phyloP scores from a whole-genome alignment of 2,329 filamentous ascomycete genomes.

The Blumeria graminis region DNA sequence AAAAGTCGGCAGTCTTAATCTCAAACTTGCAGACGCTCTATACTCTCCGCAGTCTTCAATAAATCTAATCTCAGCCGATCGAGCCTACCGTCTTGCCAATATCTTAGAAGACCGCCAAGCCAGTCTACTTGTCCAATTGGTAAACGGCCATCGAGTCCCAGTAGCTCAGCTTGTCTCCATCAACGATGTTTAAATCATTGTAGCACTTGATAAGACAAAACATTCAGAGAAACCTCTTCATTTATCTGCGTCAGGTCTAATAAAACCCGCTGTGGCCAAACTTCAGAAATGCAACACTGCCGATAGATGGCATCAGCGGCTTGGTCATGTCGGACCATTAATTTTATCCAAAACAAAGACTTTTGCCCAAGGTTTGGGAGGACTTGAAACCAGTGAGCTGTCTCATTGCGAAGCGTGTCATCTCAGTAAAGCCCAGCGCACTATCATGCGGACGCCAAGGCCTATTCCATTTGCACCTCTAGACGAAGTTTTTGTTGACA shows the following conservation, averaged over 20 bases:
- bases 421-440: not conserved
- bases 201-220: not conserved
- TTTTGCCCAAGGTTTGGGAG: not conserved
- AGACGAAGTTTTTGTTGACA: not conserved
- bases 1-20: not conserved
- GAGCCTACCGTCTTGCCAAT: not conserved
- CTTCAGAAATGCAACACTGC: not conserved
- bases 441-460: not conserved
- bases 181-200: not conserved
- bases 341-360: not conserved
- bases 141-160: not conserved
- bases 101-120: not conserved
- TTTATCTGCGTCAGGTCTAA: too few species aligned
- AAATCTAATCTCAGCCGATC: not conserved
- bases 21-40: not conserved
- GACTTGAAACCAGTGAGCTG: not conserved
- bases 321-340: not conserved
- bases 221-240: not conserved
- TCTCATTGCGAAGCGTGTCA: not conserved
- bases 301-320: not conserved
- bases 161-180: not conserved
- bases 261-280: not conserved
- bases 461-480: not conserved
- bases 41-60: conserved; percentile 1
- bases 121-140: not conserved